A percentile compares a stretch with the other conserved stretches of the same genome.
Conservation (phyloP, 345 rosid genomes). For the Eucalyptus viminalis region DNA sequence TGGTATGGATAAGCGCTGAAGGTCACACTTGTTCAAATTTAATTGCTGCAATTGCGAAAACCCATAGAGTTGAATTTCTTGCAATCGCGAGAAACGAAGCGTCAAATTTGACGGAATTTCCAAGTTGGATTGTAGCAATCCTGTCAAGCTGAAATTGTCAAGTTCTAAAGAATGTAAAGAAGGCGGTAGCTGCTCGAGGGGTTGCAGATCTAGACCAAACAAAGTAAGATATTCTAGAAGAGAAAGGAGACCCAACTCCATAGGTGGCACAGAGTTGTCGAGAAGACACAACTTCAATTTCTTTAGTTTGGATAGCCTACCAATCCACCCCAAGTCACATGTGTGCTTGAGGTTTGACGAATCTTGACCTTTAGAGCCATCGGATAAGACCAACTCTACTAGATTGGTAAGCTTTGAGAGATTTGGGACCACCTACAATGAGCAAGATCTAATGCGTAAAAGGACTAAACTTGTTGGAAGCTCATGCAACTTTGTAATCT, state of each 20-base stretch:
- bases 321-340: neutral
- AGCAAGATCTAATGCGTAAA: accelerated
- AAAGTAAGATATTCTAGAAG: neutral
- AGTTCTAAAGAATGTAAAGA: too few relatives aligned
- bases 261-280: accelerated
- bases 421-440: neutral
- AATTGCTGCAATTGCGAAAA: too few relatives aligned
- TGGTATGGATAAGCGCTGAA: too few relatives aligned
- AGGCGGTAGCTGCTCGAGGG: neutral
- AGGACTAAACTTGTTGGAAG: accelerated
- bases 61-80: too few relatives aligned
- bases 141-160: too few relatives aligned
- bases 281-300: neutral
- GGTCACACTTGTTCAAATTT: accelerated
- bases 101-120: accelerated
- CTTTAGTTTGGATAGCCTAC: too few relatives aligned
- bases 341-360: neutral
- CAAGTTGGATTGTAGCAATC: too few relatives aligned
- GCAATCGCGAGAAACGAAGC: accelerated
- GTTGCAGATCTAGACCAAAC: too few relatives aligned
- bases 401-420: neutral
- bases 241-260: too few relatives aligned
- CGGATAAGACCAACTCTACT: neutral
- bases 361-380: accelerated
- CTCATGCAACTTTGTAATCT: accelerated